Conservation (phyloP, 306 rosid species). For the Fragaria iinumae region DNA sequence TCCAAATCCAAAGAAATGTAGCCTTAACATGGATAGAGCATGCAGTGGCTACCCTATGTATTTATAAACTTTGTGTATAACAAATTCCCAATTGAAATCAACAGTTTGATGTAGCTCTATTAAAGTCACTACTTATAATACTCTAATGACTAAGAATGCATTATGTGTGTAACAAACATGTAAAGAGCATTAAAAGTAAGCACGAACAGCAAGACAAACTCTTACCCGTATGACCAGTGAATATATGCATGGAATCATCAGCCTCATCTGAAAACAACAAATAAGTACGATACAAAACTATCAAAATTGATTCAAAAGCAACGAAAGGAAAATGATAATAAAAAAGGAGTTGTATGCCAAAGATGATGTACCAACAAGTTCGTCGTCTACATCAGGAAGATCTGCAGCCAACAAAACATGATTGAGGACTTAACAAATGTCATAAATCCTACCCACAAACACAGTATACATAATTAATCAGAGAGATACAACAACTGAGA, state of each 20-base stretch:
- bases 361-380: conserved; percentile 34
- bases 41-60: neutral
- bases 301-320: neutral
- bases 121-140: neutral
- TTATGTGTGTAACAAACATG: neutral
- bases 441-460: neutral
- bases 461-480: neutral
- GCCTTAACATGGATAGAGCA: neutral
- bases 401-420: conserved; percentile 30
- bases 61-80: neutral
- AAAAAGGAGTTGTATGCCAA: neutral
- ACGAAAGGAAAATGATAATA: neutral
- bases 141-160: conserved; percentile 7
- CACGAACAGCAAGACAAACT: neutral
- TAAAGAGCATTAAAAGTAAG: neutral
- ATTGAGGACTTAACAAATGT: neutral
- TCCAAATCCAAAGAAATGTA: neutral
- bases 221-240: conserved; percentile 80
- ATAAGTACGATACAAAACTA: conserved; percentile 8
- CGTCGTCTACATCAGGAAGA: conserved; percentile 53
- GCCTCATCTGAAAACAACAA: conserved; percentile 51
- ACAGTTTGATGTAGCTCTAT: neutral
- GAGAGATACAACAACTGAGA: neutral
- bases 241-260: conserved; percentile 69
- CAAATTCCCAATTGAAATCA: neutral